Evolutionary conservation across 2,329 filamentous ascomycete species (phyloP).

Genomic region (Chlorencoelia australis): DNA sequence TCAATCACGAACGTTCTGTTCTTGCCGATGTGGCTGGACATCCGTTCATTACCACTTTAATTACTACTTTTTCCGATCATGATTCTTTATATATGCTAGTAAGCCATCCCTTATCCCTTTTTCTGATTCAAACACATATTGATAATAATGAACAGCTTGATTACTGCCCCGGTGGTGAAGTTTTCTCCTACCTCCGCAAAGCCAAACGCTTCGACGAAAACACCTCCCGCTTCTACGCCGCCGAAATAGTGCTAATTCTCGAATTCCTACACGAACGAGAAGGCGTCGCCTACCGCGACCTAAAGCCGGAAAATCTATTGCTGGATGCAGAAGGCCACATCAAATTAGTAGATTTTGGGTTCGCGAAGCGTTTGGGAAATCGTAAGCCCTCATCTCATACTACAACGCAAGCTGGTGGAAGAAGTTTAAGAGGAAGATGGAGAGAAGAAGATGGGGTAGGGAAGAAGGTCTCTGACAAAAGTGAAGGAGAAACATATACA

Average conservation of each 20-base stretch:
- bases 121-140: slow-evolving; percentile 11
- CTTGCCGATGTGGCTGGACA: slow-evolving; percentile 69
- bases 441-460: not conserved
- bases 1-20: slow-evolving; percentile 72
- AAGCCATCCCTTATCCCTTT: slow-evolving; percentile 17
- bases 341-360: slow-evolving; percentile 77
- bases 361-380: slow-evolving; percentile 66
- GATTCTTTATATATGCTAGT: slow-evolving; percentile 72
- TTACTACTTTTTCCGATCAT: slow-evolving; percentile 69
- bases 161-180: slow-evolving; percentile 74
- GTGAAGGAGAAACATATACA: slow-evolving; percentile 46
- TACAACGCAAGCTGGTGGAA: too few relatives aligned
- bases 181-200: slow-evolving; percentile 73
- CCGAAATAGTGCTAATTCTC: slow-evolving; percentile 73
- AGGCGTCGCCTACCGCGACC: slow-evolving; percentile 69
- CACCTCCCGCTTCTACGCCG: slow-evolving; percentile 71
- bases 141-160: too few relatives aligned
- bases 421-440: not conserved
- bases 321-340: slow-evolving; percentile 70
- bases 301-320: slow-evolving; percentile 76
- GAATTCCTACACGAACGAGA: slow-evolving; percentile 73
- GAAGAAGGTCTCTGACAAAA: slow-evolving; percentile 1
- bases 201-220: slow-evolving; percentile 70
- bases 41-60: slow-evolving; percentile 72
- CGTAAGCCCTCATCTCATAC: slow-evolving; percentile 30